Base-by-base conservation (phyloP, 169 alveolate species). In the Cyclospora cayetanensis region DNA sequence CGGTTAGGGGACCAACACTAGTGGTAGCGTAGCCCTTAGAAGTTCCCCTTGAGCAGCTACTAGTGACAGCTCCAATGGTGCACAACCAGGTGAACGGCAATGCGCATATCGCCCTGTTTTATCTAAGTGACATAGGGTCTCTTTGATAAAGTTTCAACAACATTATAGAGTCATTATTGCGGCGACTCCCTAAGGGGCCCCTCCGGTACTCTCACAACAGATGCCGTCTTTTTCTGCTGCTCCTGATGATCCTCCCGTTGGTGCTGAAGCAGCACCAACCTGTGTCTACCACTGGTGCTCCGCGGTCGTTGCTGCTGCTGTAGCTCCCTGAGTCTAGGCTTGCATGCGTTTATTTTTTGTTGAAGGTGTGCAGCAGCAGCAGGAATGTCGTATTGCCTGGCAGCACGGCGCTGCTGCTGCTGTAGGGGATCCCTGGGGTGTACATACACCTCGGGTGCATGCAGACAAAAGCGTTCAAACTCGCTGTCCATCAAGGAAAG, bases 401-500 rank as follows among this genome's bases (percentile, higher is more conserved):
- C 55, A 9, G 55, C 55, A 7, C 15, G 55, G 22, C 15, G 55
- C 55, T 46, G 55, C 55, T 46, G 55, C 55, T 46, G 55, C 55
- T 46, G 55, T 15, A 9, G 55, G 22, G 7, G 55, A 7, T 46
- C 55, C 15, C 55, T 15, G 22, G 55, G 55, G 55, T 46, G 55
- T 46, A 46, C 55, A 15, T 46, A 46, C 55, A 46, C 55, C 55
- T 46, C 50, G 53, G 72, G n/a, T 27, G 70, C 12, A 15, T 70
- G 82, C 72, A 39, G 46, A 79, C 39, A 79, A 20, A 79, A 79
- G 72, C 27, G 66, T 2, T 79, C 42, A 34, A 79, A 79, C 66
- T 79, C 88, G 39, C 66, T 20, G 88, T 52, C 25, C 88, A 79
- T 79, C 66, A 79, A 20, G 12, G 88, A 46, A 3, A 79, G 27